A percentile compares a stretch with the other conserved stretches of the same genome.
These are phyloP conservation scores for Cicer arietinum DNA, from an alignment of 306 rosid genomes.

Conservation along the genomic window DNA sequence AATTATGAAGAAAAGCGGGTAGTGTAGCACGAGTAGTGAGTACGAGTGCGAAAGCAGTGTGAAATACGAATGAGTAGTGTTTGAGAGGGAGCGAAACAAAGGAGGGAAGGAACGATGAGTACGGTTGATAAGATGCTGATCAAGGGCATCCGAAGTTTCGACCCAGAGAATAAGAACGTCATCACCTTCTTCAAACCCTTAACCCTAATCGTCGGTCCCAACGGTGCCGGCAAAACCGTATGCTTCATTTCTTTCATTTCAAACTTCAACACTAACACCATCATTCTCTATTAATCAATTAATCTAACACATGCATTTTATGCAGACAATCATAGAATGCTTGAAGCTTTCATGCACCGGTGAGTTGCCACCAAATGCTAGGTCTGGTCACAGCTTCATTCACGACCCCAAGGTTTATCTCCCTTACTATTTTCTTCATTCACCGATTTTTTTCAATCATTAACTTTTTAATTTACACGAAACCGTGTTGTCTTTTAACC, in stretches of 20 bases:
- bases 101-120: constrained; percentile 59
- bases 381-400: constrained; percentile 98
- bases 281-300: background rate
- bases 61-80: background rate
- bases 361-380: constrained; percentile 93
- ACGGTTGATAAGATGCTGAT: constrained; percentile 96
- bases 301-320: background rate
- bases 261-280: background rate
- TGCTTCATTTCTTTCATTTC: background rate
- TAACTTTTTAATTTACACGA: background rate
- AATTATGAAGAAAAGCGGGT: constrained; percentile 5
- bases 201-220: constrained; percentile 96
- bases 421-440: constrained; percentile 3
- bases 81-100: background rate
- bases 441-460: background rate
- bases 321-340: constrained; percentile 88
- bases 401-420: constrained; percentile 85
- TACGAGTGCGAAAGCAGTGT: background rate
- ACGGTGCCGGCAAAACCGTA: constrained; percentile 96
- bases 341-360: constrained; percentile 98
- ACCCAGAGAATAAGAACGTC: constrained; percentile 94
- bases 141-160: constrained; percentile 95
- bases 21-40: background rate
- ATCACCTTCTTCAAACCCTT: constrained; percentile 95
- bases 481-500: background rate